phyloP scores from a whole-genome alignment of 1,284 basidiomycete genomes.

The Stereum hirsutum region DNA sequence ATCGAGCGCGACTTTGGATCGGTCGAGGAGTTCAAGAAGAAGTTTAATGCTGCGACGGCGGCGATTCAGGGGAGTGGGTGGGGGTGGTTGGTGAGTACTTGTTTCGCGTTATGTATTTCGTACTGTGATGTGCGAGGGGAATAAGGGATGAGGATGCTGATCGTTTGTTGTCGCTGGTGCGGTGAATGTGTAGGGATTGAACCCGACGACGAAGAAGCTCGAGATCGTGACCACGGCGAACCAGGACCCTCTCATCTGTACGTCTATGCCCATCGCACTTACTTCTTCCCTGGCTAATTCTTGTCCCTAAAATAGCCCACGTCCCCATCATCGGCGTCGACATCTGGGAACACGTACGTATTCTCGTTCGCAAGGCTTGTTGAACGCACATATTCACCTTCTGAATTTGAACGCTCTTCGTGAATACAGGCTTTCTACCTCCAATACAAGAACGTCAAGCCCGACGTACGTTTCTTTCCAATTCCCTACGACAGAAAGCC shows the following conservation, averaged over 20 bases:
- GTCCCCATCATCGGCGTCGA: conserved; percentile 92
- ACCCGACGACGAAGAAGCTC: conserved; percentile 62
- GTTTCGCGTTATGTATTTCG: background rate
- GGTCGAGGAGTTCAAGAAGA: conserved; percentile 72
- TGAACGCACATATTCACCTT: background rate
- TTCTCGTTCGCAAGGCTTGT: background rate
- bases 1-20: conserved; percentile 62
- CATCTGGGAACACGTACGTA: conserved; percentile 87
- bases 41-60: conserved; percentile 84
- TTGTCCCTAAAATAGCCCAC: conserved; percentile 41
- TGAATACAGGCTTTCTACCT: conserved; percentile 33
- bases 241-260: conserved; percentile 89
- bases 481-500: no score
- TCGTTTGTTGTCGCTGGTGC: conserved; percentile 1
- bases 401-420: no score
- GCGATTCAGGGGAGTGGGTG: conserved; percentile 96
- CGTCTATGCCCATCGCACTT: conserved; percentile 16
- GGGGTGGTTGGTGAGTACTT: conserved; percentile 81
- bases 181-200: conserved; percentile 62
- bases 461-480: conserved; percentile 59
- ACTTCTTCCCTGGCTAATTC: conserved; percentile 3
- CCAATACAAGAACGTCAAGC: conserved; percentile 89
- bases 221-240: conserved; percentile 90
- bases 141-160: no score
- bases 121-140: no score